Conservation (phyloP, 768 basidiomycete genomes). For the Lentinula guzmanii region DNA sequence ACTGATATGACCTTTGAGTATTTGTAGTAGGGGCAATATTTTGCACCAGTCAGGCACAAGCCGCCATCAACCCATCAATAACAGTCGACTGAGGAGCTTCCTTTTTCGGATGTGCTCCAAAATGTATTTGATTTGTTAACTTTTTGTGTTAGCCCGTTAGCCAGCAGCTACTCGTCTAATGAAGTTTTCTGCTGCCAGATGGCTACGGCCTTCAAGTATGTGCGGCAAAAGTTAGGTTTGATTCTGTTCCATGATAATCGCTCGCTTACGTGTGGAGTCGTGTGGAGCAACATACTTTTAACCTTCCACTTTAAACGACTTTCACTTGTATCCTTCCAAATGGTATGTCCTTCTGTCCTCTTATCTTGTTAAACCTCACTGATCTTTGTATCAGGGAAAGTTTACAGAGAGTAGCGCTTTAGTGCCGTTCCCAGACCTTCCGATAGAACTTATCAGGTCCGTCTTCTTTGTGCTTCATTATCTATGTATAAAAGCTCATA, state of each 20-base stretch:
- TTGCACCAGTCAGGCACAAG: background rate
- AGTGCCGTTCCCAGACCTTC: slow-evolving; percentile 13
- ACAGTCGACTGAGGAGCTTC: slow-evolving; percentile 1
- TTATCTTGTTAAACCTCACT: background rate
- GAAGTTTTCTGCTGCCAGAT: background rate
- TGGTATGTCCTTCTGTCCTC: background rate
- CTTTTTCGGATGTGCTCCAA: background rate
- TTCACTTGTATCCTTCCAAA: background rate
- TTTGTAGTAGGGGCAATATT: too few relatives aligned
- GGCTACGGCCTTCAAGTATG: background rate
- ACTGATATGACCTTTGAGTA: too few relatives aligned
- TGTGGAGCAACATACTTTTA: slow-evolving; percentile 25
- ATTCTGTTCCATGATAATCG: slow-evolving; percentile 1
- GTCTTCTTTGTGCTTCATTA: background rate
- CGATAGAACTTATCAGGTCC: slow-evolving; percentile 24
- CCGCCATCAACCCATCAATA: background rate
- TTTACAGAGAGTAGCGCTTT: slow-evolving; percentile 24
- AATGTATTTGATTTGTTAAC: background rate
- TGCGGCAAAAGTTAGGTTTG: background rate
- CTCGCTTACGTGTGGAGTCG: slow-evolving; percentile 6
- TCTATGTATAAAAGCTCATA: background rate
- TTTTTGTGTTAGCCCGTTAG: background rate
- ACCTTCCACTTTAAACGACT: slow-evolving; percentile 17
- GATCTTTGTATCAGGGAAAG: slow-evolving; percentile 29
- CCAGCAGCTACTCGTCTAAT: background rate